phyloP scores from a whole-genome alignment of 2,329 filamentous ascomycete genomes.

The Neoscytalidium dimidiatum region DNA sequence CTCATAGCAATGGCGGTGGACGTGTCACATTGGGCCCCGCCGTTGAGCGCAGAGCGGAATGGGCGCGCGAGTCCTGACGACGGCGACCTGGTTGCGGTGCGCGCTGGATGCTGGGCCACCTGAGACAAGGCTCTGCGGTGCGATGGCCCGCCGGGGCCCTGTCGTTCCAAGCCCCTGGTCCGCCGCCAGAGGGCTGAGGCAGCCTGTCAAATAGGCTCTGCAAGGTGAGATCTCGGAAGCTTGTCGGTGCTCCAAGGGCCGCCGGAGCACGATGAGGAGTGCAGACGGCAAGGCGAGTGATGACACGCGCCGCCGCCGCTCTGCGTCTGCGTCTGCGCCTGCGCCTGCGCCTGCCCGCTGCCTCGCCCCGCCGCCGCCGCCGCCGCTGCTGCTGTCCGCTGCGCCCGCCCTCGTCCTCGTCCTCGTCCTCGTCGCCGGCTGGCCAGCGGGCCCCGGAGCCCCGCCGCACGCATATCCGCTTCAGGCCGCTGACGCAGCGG shows the following conservation, averaged over 20 bases:
- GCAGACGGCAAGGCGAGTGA: too few species aligned
- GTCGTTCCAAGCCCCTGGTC: slow-evolving; percentile 16
- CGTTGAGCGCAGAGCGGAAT: slow-evolving; percentile 11
- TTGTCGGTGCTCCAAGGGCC: background rate
- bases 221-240: background rate
- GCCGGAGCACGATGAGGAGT: background rate
- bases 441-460: background rate
- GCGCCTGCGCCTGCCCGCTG: slow-evolving; percentile 21
- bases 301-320: too few species aligned
- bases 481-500: slow-evolving; percentile 9
- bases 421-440: background rate
- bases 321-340: slow-evolving; percentile 28
- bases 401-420: background rate
- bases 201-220: background rate
- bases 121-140: slow-evolving; percentile 17
- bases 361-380: background rate
- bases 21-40: slow-evolving; percentile 16
- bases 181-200: slow-evolving; percentile 10
- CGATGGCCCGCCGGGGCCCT: slow-evolving; percentile 8
- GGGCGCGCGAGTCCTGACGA: slow-evolving; percentile 1
- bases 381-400: background rate
- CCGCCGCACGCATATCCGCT: background rate
- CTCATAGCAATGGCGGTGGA: slow-evolving; percentile 13
- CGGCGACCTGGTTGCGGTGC: slow-evolving; percentile 11
- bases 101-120: background rate